Conservation (phyloP, 371 early-diverging fungal genomes). For the Rhizopus delemar region DNA sequence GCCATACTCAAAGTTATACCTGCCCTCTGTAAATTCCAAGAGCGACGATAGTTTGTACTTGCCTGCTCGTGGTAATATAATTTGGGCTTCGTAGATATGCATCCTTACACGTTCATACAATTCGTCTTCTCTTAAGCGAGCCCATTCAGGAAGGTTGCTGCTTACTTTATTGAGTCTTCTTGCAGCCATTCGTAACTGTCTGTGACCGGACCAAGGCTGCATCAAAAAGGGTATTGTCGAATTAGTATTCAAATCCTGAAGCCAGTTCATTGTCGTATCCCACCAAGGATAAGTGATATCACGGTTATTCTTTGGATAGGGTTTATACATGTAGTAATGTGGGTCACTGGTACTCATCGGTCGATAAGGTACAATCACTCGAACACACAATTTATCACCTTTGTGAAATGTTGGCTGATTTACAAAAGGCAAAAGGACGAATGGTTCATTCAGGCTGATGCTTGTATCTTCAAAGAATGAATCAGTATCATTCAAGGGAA, state of each 20-base stretch:
- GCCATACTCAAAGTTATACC: conserved; percentile 53
- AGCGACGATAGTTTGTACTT: conserved; percentile 31
- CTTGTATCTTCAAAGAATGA: conserved; percentile 9
- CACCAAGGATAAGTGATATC: conserved; percentile 37
- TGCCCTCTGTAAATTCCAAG: conserved; percentile 48
- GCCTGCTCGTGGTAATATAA: conserved; percentile 40
- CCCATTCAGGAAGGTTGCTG: conserved; percentile 29
- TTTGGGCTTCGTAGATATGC: conserved; percentile 53
- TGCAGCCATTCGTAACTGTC: conserved; percentile 19
- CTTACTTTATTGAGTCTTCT: conserved; percentile 13
- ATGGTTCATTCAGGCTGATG: conserved; percentile 11
- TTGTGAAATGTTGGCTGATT: conserved; percentile 2
- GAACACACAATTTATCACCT: conserved; percentile 25
- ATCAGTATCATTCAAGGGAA: conserved; percentile 18
- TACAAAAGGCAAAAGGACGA: conserved; percentile 23
- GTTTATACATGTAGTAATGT: conserved; percentile 26
- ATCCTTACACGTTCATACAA: conserved; percentile 30
- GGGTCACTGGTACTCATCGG: conserved; percentile 7
- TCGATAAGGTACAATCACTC: conserved; percentile 27
- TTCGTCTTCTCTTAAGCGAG: conserved; percentile 17
- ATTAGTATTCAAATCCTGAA: conserved; percentile 22
- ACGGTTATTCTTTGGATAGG: conserved; percentile 18
- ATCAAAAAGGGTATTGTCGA: conserved; percentile 27
- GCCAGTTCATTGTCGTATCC: conserved; percentile 36
- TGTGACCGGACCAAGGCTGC: conserved; percentile 39